Evolutionary conservation across 805 yeast genomes (phyloP).

Genomic region (Yamadazyma nakazawae): DNA sequence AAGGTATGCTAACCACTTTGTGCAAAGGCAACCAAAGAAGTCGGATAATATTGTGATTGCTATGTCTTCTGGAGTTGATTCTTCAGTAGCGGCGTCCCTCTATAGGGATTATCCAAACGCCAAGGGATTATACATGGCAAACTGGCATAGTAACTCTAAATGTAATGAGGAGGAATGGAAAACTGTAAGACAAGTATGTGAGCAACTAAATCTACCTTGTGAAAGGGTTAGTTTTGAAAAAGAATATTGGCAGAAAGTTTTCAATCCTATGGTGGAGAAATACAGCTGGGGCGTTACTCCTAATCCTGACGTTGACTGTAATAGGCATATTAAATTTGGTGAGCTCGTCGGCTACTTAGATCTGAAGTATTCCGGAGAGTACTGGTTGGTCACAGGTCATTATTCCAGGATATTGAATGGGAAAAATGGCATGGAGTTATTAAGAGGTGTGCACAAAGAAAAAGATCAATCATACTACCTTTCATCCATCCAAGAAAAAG

Average conservation of each 20-base stretch:
- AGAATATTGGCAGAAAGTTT: conserved; percentile 92
- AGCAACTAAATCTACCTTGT: conserved; percentile 60
- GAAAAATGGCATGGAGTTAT: conserved; percentile 33
- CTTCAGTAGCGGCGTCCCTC: conserved; percentile 80
- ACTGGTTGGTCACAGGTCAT: conserved; percentile 94
- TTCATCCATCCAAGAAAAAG: conserved; percentile 54
- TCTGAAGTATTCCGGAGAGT: conserved; percentile 32
- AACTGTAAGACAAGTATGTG: conserved; percentile 67
- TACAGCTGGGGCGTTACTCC: conserved; percentile 81
- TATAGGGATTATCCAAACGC: conserved; percentile 57
- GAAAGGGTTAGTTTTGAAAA: conserved; percentile 79
- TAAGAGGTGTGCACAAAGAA: conserved; percentile 52
- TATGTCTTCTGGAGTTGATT: conserved; percentile 97
- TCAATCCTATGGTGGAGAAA: conserved; percentile 81
- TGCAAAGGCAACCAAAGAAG: conserved; percentile 13
- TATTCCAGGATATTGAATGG: conserved; percentile 54
- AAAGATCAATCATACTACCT: conserved; percentile 94
- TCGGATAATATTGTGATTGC: conserved; percentile 74
- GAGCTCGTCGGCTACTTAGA: conserved; percentile 56
- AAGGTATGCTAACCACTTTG: conserved; percentile 1
- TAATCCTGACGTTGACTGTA: conserved; percentile 91
- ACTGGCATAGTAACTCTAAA: conserved; percentile 69
- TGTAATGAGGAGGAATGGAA: conserved; percentile 90
- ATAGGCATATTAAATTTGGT: conserved; percentile 84
- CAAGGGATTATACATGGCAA: conserved; percentile 87